Conservation (phyloP, 768 basidiomycete species). For the Tremella fuciformis region DNA sequence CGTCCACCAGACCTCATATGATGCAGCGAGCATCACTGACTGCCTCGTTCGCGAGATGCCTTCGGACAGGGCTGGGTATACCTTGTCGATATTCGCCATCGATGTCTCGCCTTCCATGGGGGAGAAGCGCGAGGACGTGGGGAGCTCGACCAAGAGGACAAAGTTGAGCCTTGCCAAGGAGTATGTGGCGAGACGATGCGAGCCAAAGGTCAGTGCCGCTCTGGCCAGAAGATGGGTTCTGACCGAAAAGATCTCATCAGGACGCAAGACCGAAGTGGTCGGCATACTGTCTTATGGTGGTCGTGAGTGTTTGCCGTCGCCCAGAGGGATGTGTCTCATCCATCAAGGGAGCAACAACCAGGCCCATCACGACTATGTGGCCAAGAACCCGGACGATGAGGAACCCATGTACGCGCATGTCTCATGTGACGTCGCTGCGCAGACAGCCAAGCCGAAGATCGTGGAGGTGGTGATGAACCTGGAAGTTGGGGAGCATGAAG, state of each 20-base stretch:
- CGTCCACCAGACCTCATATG: too few species aligned
- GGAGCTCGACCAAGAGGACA: constrained; percentile 60
- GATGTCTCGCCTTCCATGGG: constrained; percentile 88
- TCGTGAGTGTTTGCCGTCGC: constrained; percentile 54
- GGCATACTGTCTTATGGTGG: constrained; percentile 88
- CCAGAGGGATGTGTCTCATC: background rate
- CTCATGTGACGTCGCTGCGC: constrained; percentile 44
- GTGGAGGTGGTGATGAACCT: constrained; percentile 46
- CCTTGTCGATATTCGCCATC: constrained; percentile 64
- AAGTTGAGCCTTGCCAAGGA: constrained; percentile 79
- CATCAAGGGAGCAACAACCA: constrained; percentile 49
- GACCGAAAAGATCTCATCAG: constrained; percentile 72
- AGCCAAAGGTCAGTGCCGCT: constrained; percentile 68
- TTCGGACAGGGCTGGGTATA: constrained; percentile 46
- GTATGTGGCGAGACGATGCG: constrained; percentile 83
- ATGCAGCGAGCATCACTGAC: too few species aligned
- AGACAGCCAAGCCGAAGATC: constrained; percentile 48
- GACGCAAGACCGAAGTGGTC: constrained; percentile 88
- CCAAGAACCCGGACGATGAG: constrained; percentile 41
- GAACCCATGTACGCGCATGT: constrained; percentile 41
- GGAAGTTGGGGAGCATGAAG: constrained; percentile 40
- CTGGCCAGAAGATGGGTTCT: constrained; percentile 3
- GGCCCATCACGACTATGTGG: constrained; percentile 34
- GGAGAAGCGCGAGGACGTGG: constrained; percentile 60
- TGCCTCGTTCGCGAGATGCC: too few species aligned